Percentiles rank a stretch among this genome's conserved stretches.
Conservation (phyloP, 2,329 filamentous ascomycete species). For the Hypoxylon sp. region DNA sequence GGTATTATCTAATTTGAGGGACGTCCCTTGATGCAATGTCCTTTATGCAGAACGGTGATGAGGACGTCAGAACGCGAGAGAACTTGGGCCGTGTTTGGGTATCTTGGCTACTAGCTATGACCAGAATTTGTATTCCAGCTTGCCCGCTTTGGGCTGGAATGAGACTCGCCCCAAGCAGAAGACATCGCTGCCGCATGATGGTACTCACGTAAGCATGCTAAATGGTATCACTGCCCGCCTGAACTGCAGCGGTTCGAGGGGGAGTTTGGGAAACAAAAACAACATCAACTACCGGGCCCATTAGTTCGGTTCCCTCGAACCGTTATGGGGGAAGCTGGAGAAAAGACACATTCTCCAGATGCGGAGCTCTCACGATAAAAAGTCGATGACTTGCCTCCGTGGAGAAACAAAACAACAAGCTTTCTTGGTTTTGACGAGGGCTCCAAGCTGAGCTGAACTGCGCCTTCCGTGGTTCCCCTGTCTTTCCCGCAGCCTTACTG, state of each 20-base stretch:
- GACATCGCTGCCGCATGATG: conserved; percentile 1
- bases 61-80: background rate
- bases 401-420: background rate
- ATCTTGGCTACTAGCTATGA: conserved; percentile 13
- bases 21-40: background rate
- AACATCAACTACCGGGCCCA: conserved; percentile 15
- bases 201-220: conserved; percentile 28
- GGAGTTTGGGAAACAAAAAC: conserved; percentile 19
- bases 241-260: background rate
- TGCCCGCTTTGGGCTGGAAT: conserved; percentile 4
- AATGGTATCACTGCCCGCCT: conserved; percentile 8
- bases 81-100: conserved; percentile 10
- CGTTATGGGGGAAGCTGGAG: conserved; percentile 1
- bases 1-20: background rate
- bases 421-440: conserved; percentile 6
- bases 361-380: conserved; percentile 5
- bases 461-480: conserved; percentile 3
- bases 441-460: conserved; percentile 23
- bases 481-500: conserved; percentile 30
- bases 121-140: conserved; percentile 11
- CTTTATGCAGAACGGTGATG: background rate
- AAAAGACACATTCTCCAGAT: conserved; percentile 11
- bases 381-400: background rate
- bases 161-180: background rate
- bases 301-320: background rate